Base-by-base conservation (phyloP, 176 grass and related monocot species). In the Oropetium thomaeum region DNA sequence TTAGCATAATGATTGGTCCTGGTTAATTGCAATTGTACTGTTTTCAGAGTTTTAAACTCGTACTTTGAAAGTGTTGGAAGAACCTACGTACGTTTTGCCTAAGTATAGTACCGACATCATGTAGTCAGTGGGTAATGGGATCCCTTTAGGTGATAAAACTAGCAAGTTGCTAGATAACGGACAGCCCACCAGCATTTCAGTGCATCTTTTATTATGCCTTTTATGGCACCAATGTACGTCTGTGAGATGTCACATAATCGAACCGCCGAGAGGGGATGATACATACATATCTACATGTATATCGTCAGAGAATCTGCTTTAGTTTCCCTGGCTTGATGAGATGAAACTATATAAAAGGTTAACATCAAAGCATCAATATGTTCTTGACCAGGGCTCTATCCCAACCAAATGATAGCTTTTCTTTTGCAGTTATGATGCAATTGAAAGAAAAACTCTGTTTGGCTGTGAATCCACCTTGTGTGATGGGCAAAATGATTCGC, bases 131-230 rank as follows among this genome's bases (percentile, higher is more conserved):
- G 45, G 68, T 35, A 83, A 43, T 83, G 67, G 74, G 61, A 74
- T 74, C 62, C 80, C 80, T 66, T 74, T 69, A 20, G 40, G n/a
- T 37, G 62, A 83, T 67, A 74, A 74, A 83, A 55, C 69, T 69
- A 53, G 62, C 68, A 79, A 63, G 69, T 83, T 74, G 80, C 74
- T 61, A 54, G 75, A 88, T 55, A 79, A 73, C 80, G 33, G 86
- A 83, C 80, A 73, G 63, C 44, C 69, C 54, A 83, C 75, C 80
- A 69, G 83, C 80, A 62, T 79, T 32, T 68, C 13, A 78, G 67
- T 72, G 73, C 66, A 67, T 82, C 67, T 43, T 82, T 78, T 67
- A 52, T 87, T 78, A 19, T 52, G 29, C 11, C 30, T 54, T 87
- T 43, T 81, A 38, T 58, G 69, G 51, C 79, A 83, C 68, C 80